Conservation (phyloP, 2,329 filamentous ascomycete species). For the Lachnellula subtilissima region DNA sequence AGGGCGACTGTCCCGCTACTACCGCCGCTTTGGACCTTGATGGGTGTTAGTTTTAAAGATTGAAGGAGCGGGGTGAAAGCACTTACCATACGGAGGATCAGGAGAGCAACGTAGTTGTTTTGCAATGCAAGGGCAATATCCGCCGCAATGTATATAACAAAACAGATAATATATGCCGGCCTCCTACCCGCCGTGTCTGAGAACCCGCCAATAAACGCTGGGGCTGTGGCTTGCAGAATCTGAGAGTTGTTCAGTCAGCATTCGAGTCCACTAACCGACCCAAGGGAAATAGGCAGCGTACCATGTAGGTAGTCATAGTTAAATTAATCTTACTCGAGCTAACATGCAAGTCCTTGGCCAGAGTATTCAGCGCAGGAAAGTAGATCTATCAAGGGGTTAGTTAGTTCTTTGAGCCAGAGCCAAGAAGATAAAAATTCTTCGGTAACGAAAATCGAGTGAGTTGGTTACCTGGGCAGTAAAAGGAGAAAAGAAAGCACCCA, state of each 20-base stretch:
- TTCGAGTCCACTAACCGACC: background rate
- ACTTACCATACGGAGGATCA: conserved; percentile 46
- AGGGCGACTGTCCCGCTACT: conserved; percentile 56
- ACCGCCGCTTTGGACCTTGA: conserved; percentile 43
- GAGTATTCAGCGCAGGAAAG: conserved; percentile 46
- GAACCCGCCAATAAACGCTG: conserved; percentile 51
- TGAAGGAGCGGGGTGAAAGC: background rate
- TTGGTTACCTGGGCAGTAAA: conserved; percentile 46
- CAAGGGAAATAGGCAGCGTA: conserved; percentile 5
- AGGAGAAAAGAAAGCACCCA: conserved; percentile 48
- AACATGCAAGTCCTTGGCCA: conserved; percentile 45
- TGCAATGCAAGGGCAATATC: conserved; percentile 50
- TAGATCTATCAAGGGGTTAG: conserved; percentile 39
- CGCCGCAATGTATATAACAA: conserved; percentile 48
- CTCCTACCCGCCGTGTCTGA: conserved; percentile 50
- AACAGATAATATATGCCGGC: conserved; percentile 50
- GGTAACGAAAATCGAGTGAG: background rate
- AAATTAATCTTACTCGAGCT: conserved; percentile 34
- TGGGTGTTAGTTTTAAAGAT: background rate
- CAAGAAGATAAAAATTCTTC: background rate
- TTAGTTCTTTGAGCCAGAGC: background rate
- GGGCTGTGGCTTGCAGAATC: conserved; percentile 55
- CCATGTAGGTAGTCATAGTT: conserved; percentile 37
- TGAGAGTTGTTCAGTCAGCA: conserved; percentile 9
- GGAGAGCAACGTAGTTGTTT: conserved; percentile 44